These are phyloP conservation scores for Cryphonectria radicalis DNA, from an alignment of 2,329 filamentous ascomycete species.

Conservation along the genomic window DNA sequence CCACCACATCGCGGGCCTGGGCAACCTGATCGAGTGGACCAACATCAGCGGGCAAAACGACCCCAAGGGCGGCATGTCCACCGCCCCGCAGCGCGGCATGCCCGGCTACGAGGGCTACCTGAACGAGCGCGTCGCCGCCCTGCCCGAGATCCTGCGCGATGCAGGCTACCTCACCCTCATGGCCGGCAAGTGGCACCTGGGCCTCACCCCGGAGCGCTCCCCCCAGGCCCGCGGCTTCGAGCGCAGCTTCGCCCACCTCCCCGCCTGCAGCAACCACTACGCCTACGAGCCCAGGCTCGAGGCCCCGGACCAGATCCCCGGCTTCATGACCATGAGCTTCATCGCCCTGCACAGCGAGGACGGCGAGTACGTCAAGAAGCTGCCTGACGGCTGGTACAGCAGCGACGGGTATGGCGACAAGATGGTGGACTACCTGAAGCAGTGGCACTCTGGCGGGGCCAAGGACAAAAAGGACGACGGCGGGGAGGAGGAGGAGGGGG, in stretches of 20 bases:
- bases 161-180: conserved; percentile 40
- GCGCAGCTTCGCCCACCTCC: conserved; percentile 61
- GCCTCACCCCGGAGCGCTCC: conserved; percentile 59
- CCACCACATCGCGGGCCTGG: conserved; percentile 62
- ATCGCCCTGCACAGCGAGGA: conserved; percentile 46
- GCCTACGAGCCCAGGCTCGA: conserved; percentile 51
- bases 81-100: conserved; percentile 28
- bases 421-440: conserved; percentile 55
- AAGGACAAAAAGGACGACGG: conserved; percentile 33
- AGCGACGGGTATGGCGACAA: conserved; percentile 57
- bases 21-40: conserved; percentile 58
- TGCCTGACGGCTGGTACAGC: conserved; percentile 58
- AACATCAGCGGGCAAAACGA: conserved; percentile 40
- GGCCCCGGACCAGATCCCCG: conserved; percentile 44
- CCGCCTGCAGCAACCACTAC: conserved; percentile 62
- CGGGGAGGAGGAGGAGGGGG: conserved; percentile 20
- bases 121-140: conserved; percentile 37
- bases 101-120: conserved; percentile 41
- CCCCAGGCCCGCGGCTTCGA: conserved; percentile 63
- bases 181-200: conserved; percentile 43
- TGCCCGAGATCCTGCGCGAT: conserved; percentile 38
- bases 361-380: conserved; percentile 44
- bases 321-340: conserved; percentile 45
- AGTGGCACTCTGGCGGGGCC: conserved; percentile 43
- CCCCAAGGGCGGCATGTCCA: conserved; percentile 29